phyloP scores from a whole-genome alignment of 129 eudicot species.

The Pulicaria dysenterica region DNA sequence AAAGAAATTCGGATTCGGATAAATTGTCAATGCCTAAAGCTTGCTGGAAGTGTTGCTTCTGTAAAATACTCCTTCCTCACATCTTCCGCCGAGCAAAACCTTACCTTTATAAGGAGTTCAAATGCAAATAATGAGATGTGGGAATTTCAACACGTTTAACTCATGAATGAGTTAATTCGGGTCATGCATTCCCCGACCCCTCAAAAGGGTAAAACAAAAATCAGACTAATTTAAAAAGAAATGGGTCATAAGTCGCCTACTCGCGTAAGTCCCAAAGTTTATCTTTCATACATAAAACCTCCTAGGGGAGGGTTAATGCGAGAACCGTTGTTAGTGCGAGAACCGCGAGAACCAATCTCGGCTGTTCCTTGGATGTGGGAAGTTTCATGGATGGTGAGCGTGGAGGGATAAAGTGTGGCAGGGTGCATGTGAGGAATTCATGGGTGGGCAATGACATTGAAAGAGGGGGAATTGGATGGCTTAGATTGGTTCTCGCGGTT shows the following conservation, averaged over 20 bases:
- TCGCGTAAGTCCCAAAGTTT: neutral
- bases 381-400: no score
- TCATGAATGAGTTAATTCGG: neutral
- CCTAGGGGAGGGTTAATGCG: no score
- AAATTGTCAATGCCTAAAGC: constrained; percentile 46
- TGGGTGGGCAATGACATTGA: no score
- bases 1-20: neutral
- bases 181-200: neutral
- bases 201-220: neutral
- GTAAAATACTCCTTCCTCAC: constrained; percentile 79
- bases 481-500: no score
- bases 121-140: neutral
- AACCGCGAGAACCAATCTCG: no score
- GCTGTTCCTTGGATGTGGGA: no score
- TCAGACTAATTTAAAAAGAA: neutral
- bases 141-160: neutral
- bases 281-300: neutral
- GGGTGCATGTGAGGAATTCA: no score
- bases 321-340: no score
- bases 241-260: no score
- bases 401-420: no score
- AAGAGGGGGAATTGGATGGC: no score
- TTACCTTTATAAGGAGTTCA: constrained; percentile 51
- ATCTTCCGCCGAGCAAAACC: constrained; percentile 74
- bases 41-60: constrained; percentile 64